Evolutionary conservation across 2,329 filamentous ascomycete species (phyloP).

Genomic region (Aschersonia sp.): DNA sequence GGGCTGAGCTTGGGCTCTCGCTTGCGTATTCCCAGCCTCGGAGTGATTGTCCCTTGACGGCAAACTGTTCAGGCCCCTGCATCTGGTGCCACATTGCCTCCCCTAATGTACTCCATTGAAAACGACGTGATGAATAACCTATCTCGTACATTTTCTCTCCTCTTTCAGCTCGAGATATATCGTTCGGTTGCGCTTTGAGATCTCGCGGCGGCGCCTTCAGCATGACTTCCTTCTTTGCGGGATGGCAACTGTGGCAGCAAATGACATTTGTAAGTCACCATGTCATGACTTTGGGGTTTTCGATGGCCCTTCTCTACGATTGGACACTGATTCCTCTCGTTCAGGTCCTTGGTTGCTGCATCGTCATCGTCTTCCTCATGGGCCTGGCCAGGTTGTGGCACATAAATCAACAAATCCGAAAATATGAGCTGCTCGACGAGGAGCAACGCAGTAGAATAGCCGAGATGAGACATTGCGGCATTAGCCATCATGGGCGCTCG

Average conservation of each 20-base stretch:
- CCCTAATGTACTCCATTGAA: too few species aligned
- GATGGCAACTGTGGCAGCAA: slow-evolving; percentile 76
- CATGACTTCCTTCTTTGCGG: slow-evolving; percentile 41
- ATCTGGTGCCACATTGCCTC: background rate
- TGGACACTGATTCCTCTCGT: background rate
- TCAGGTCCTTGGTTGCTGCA: slow-evolving; percentile 58
- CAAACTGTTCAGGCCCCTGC: background rate
- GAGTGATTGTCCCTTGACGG: background rate
- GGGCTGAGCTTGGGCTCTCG: background rate
- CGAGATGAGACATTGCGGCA: slow-evolving; percentile 40
- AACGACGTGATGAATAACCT: background rate
- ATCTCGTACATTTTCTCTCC: background rate
- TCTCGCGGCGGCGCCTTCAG: slow-evolving; percentile 2
- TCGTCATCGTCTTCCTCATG: slow-evolving; percentile 52
- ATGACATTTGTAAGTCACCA: slow-evolving; percentile 62
- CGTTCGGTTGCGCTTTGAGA: background rate
- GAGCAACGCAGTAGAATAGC: slow-evolving; percentile 41
- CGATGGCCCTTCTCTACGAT: background rate
- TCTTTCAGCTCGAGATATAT: background rate
- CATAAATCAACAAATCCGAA: slow-evolving; percentile 38
- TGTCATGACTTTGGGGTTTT: background rate
- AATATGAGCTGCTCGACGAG: slow-evolving; percentile 49
- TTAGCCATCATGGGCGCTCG: slow-evolving; percentile 22
- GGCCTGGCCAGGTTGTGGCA: slow-evolving; percentile 55
- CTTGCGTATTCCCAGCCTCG: background rate